Percentiles rank a stretch among this genome's conserved stretches.
Conservation (phyloP, 768 basidiomycete species). For the Tylopilus rubrobrunneus region DNA sequence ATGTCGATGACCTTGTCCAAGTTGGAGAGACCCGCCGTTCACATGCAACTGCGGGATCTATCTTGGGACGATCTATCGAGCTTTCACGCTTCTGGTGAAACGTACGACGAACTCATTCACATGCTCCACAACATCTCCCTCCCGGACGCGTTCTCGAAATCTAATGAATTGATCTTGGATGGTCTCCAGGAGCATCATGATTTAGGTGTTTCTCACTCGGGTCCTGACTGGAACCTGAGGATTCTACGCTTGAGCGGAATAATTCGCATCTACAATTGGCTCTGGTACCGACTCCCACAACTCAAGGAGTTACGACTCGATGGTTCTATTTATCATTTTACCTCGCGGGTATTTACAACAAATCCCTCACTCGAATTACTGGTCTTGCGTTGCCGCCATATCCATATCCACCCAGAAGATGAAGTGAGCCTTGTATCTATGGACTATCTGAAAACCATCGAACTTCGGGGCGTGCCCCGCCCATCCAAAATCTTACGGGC, state of each 20-base stretch:
- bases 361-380: slow-evolving; percentile 27
- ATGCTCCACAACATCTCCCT: slow-evolving; percentile 34
- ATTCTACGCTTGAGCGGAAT: slow-evolving; percentile 21
- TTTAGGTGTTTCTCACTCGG: slow-evolving; percentile 4
- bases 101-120: slow-evolving; percentile 13
- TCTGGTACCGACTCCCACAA: slow-evolving; percentile 18
- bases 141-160: slow-evolving; percentile 28
- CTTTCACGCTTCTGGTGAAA: slow-evolving; percentile 12
- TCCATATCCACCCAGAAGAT: background rate
- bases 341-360: slow-evolving; percentile 11
- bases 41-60: slow-evolving; percentile 18
- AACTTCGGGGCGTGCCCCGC: slow-evolving; percentile 21
- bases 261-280: slow-evolving; percentile 8
- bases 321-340: background rate
- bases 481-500: slow-evolving; percentile 12
- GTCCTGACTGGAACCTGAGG: slow-evolving; percentile 24
- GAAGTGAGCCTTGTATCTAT: slow-evolving; percentile 14
- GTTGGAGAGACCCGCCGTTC: slow-evolving; percentile 16
- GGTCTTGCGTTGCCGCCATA: slow-evolving; percentile 1
- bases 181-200: background rate
- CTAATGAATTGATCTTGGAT: slow-evolving; percentile 33
- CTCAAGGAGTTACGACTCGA: slow-evolving; percentile 19
- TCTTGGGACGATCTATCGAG: slow-evolving; percentile 24
- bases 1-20: slow-evolving; percentile 22
- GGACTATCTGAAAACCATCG: slow-evolving; percentile 35